These are phyloP conservation scores for Thelonectria discophora DNA, from an alignment of 2,329 filamentous ascomycete genomes.

Conservation along the genomic window DNA sequence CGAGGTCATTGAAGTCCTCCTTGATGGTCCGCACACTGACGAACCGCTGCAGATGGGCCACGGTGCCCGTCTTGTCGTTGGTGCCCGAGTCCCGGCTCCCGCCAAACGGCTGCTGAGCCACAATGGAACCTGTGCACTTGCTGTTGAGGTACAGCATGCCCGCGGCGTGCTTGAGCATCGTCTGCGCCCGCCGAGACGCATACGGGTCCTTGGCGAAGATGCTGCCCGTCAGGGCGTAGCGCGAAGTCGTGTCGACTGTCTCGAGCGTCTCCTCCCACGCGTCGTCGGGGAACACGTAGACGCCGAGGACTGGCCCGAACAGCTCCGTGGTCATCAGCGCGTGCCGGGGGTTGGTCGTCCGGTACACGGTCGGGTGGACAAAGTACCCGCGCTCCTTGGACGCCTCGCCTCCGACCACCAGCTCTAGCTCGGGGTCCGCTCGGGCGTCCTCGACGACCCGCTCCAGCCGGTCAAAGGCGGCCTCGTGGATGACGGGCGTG, in stretches of 20 bases:
- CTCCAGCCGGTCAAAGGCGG: constrained; percentile 51
- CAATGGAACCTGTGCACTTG: constrained; percentile 68
- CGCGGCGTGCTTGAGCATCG: constrained; percentile 70
- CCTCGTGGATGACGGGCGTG: constrained; percentile 59
- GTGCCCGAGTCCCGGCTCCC: constrained; percentile 71
- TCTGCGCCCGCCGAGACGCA: constrained; percentile 69
- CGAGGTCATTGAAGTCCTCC: constrained; percentile 67
- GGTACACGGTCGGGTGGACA: constrained; percentile 58
- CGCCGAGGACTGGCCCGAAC: constrained; percentile 58
- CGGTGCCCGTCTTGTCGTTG: constrained; percentile 73
- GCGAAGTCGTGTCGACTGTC: constrained; percentile 30
- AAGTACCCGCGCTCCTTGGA: constrained; percentile 55
- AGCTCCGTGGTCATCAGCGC: constrained; percentile 57
- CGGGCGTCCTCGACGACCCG: constrained; percentile 56
- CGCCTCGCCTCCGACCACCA: constrained; percentile 56
- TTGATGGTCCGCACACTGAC: constrained; percentile 70
- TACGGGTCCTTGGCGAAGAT: constrained; percentile 73
- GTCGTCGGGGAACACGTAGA: constrained; percentile 58
- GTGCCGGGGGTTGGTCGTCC: constrained; percentile 52
- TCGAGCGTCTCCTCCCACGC: constrained; percentile 32
- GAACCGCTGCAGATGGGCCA: constrained; percentile 66
- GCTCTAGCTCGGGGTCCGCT: constrained; percentile 52
- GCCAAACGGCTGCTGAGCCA: constrained; percentile 74
- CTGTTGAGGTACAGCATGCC: constrained; percentile 75
- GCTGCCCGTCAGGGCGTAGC: constrained; percentile 66